Percentiles rank a stretch among this genome's conserved stretches.
Evolutionary conservation across 352 stramenopile genomes (phyloP).

Genomic region (Halophytophthora batemanensis): DNA sequence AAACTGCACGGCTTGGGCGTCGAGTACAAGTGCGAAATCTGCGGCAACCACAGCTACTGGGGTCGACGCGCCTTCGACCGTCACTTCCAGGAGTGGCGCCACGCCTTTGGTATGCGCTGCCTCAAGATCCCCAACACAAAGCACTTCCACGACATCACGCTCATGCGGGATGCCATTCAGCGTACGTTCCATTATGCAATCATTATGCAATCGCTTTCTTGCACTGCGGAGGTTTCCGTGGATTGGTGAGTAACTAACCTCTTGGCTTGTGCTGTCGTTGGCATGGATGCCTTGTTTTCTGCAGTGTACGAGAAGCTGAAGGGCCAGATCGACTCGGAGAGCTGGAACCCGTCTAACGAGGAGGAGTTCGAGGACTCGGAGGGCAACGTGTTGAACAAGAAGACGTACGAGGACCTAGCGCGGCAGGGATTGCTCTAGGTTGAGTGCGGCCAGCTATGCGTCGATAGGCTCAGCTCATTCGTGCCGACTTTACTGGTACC

Average conservation of each 20-base stretch:
- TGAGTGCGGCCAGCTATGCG: too few relatives aligned
- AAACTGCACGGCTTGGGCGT: slow-evolving; percentile 98
- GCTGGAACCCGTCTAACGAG: slow-evolving; percentile 91
- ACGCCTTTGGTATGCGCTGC: slow-evolving; percentile 98
- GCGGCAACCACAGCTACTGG: slow-evolving; percentile 98
- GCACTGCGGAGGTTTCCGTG: not conserved
- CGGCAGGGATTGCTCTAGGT: slow-evolving; percentile 94
- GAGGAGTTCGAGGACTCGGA: slow-evolving; percentile 99
- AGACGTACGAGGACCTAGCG: slow-evolving; percentile 98
- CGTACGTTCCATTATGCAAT: too few relatives aligned
- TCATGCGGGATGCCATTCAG: slow-evolving; percentile 95
- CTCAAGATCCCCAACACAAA: slow-evolving; percentile 99
- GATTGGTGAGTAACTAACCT: not conserved
- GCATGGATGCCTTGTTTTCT: slow-evolving; percentile 10
- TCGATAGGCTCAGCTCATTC: too few relatives aligned
- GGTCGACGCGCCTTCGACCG: slow-evolving; percentile 95
- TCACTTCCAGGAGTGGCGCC: slow-evolving; percentile 98
- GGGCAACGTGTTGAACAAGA: slow-evolving; percentile 97
- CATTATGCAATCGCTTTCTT: too few relatives aligned
- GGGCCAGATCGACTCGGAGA: slow-evolving; percentile 90
- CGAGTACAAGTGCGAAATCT: slow-evolving; percentile 99
- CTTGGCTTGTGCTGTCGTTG: slow-evolving; percentile 1
- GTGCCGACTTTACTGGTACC: too few relatives aligned
- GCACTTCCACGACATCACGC: slow-evolving; percentile 99
- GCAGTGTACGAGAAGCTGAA: slow-evolving; percentile 97